Evolutionary conservation across 768 basidiomycete genomes (phyloP).

Genomic region (Scleroderma citrinum): DNA sequence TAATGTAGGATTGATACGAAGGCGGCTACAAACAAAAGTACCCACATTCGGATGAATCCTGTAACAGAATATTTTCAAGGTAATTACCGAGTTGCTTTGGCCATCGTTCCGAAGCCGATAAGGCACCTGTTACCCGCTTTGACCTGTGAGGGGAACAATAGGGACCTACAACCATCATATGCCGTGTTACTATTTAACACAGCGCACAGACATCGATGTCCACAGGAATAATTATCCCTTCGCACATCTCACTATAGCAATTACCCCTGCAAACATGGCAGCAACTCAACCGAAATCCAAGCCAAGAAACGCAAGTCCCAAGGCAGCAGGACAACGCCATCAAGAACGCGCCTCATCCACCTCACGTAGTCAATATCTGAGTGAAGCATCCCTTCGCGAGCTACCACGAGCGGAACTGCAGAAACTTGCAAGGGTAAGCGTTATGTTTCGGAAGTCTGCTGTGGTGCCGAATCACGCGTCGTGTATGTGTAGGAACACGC

Average conservation of each 20-base stretch:
- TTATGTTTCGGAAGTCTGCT: neutral
- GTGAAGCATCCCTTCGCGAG: slow-evolving; percentile 15
- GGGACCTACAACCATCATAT: no score
- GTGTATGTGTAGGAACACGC: slow-evolving; percentile 11
- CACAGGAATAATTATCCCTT: neutral
- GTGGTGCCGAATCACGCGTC: neutral
- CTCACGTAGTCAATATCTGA: neutral
- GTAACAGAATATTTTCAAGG: neutral
- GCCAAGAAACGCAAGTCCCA: neutral
- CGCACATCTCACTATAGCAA: neutral
- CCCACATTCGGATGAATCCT: neutral
- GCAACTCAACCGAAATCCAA: slow-evolving; percentile 7
- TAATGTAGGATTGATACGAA: no score
- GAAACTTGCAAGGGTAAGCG: slow-evolving; percentile 20
- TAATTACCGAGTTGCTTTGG: slow-evolving; percentile 11
- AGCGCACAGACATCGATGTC: neutral
- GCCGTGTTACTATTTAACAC: slow-evolving; percentile 7
- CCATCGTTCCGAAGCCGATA: slow-evolving; percentile 1
- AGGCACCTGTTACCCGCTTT: slow-evolving; percentile 5
- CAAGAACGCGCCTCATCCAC: neutral
- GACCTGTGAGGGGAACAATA: slow-evolving; percentile 13
- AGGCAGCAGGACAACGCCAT: neutral
- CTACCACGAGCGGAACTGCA: slow-evolving; percentile 21
- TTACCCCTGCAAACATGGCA: neutral
- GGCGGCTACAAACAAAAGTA: no score